phyloP scores from a whole-genome alignment of 805 yeast genomes.

The Candida lessepsii region DNA sequence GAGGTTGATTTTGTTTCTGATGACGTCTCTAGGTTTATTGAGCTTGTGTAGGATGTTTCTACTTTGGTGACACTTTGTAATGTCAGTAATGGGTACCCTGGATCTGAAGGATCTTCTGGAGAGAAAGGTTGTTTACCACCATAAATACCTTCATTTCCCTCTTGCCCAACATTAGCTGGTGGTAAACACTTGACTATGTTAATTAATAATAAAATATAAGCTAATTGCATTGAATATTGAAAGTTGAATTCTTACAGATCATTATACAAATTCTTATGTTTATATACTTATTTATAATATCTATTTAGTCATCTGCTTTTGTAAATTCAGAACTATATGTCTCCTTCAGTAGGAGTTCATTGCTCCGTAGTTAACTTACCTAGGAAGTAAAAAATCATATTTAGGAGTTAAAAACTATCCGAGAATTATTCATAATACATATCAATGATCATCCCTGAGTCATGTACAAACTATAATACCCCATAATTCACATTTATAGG shows the following conservation, averaged over 20 bases:
- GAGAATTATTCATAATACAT: no score
- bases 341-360: not conserved
- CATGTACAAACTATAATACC: not conserved
- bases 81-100: no score
- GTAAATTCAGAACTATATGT: no score
- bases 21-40: not conserved
- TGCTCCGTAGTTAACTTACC: not conserved
- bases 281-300: not conserved
- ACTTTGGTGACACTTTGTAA: no score
- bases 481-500: not conserved
- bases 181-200: not conserved
- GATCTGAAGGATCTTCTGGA: no score
- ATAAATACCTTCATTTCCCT: conserved; percentile 8
- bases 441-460: no score
- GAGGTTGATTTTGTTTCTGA: not conserved
- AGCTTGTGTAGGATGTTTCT: not conserved
- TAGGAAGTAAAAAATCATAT: no score
- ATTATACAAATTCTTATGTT: not conserved
- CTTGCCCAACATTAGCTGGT: conserved; percentile 8
- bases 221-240: conserved; percentile 3
- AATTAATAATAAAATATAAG: not conserved
- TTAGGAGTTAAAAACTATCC: no score
- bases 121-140: not conserved
- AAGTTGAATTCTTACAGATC: not conserved
- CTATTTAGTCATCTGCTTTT: no score